Conservation (phyloP, 139 green algal genomes). For the Spirogloea muscicola region DNA sequence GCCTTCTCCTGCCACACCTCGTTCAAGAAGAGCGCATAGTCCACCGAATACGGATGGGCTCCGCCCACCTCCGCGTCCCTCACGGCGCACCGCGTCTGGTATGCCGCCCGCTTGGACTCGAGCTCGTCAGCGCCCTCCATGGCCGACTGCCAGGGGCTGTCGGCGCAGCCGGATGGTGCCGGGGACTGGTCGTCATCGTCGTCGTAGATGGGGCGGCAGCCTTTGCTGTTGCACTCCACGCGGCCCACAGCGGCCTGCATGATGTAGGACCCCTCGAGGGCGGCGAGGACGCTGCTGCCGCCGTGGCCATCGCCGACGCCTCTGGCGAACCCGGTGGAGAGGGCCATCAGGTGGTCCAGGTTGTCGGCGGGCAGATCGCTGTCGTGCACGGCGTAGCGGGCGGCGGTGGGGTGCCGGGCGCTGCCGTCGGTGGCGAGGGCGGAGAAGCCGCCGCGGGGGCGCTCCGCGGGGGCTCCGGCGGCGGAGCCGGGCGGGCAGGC, state of each 20-base stretch:
- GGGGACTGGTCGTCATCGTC: background rate
- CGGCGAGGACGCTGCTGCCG: background rate
- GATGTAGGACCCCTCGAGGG: constrained; percentile 12
- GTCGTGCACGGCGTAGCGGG: too few species aligned
- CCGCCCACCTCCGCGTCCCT: too few species aligned
- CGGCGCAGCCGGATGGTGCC: background rate
- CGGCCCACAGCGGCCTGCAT: background rate
- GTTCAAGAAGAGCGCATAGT: background rate
- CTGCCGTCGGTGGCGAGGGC: too few species aligned
- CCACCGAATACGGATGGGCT: constrained; percentile 15
- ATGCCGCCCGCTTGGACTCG: background rate
- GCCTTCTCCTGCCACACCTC: constrained; percentile 1
- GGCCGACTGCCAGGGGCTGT: background rate
- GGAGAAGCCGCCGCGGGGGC: too few species aligned
- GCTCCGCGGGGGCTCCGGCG: too few species aligned
- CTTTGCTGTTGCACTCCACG: constrained; percentile 23
- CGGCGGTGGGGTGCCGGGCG: too few species aligned
- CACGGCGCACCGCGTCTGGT: too few species aligned
- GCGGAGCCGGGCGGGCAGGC: too few species aligned
- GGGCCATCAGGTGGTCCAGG: too few species aligned
- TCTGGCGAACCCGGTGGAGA: background rate
- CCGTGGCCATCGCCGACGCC: background rate
- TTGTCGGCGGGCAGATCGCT: too few species aligned
- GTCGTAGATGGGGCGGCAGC: constrained; percentile 11
- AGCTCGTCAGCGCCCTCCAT: background rate